Evolutionary conservation across 192 early-diverging fungal species (phyloP).

Genomic region (Spinellus fusiger): DNA sequence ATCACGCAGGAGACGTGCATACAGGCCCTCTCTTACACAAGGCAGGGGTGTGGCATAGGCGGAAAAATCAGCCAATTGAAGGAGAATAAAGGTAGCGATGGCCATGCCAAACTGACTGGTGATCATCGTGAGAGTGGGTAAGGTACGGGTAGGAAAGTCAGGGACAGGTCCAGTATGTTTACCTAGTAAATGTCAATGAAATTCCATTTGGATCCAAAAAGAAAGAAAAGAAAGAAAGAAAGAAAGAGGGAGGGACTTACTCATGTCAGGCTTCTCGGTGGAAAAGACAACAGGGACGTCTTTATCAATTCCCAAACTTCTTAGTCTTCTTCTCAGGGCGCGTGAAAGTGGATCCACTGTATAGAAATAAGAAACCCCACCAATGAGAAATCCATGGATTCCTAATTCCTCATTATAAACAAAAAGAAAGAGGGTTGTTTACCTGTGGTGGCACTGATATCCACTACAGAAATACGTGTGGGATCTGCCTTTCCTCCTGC

Average conservation of each 20-base stretch:
- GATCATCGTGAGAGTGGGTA: slow-evolving; percentile 69
- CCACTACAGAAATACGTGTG: slow-evolving; percentile 87
- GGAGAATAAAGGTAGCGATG: slow-evolving; percentile 80
- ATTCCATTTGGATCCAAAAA: slow-evolving; percentile 58
- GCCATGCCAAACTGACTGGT: slow-evolving; percentile 91
- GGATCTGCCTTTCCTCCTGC: slow-evolving; percentile 93
- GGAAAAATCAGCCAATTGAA: slow-evolving; percentile 42
- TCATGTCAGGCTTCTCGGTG: slow-evolving; percentile 70
- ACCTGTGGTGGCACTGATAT: slow-evolving; percentile 85
- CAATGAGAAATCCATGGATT: not conserved
- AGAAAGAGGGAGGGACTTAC: not conserved
- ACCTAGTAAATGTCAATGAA: not conserved
- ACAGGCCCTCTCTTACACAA: slow-evolving; percentile 66
- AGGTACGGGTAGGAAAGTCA: slow-evolving; percentile 74
- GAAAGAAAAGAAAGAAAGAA: too few species aligned
- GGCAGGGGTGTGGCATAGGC: slow-evolving; percentile 58
- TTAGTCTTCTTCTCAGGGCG: slow-evolving; percentile 69
- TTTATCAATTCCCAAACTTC: slow-evolving; percentile 58
- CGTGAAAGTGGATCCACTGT: slow-evolving; percentile 86
- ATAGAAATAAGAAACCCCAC: not conserved
- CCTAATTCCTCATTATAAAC: not conserved
- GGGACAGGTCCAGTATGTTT: slow-evolving; percentile 39
- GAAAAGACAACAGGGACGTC: slow-evolving; percentile 88
- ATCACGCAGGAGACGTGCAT: slow-evolving; percentile 66
- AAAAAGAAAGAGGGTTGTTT: slow-evolving; percentile 3